phyloP scores from a whole-genome alignment of 192 early-diverging fungal species.

The Coemansia sp. region DNA sequence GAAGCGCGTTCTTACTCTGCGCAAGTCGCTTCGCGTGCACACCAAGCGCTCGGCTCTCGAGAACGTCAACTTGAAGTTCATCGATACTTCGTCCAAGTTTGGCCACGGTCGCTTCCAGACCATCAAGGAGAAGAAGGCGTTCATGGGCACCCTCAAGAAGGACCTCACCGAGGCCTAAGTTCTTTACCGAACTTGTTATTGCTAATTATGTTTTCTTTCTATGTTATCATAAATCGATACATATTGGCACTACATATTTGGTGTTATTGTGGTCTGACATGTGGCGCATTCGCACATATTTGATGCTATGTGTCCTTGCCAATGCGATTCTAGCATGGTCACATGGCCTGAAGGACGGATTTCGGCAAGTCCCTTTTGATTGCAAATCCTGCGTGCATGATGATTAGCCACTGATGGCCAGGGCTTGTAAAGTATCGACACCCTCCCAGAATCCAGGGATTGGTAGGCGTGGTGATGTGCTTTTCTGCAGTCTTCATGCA shows the following conservation, averaged over 20 bases:
- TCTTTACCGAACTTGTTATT: not conserved
- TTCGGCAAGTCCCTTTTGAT: not conserved
- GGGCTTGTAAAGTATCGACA: no score
- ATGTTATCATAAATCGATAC: not conserved
- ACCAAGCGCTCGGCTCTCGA: slow-evolving; percentile 96
- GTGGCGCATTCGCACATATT: no score
- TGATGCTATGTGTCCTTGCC: not conserved
- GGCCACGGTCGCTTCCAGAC: slow-evolving; percentile 99
- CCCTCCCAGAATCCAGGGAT: not conserved
- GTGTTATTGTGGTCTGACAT: not conserved
- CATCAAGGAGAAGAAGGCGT: slow-evolving; percentile 89
- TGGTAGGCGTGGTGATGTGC: slow-evolving; percentile 1
- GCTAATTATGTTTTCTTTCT: not conserved
- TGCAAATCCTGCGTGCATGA: not conserved
- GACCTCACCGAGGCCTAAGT: slow-evolving; percentile 54
- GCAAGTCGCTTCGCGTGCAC: slow-evolving; percentile 97
- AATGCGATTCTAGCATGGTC: not conserved
- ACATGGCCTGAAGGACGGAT: not conserved
- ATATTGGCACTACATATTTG: not conserved
- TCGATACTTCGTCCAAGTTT: slow-evolving; percentile 99
- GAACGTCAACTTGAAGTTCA: slow-evolving; percentile 97
- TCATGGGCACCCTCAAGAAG: slow-evolving; percentile 92
- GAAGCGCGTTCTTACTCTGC: slow-evolving; percentile 96
- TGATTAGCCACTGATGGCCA: not conserved
- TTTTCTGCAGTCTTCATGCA: not conserved